Conservation (phyloP, 2,329 filamentous ascomycete genomes). For the Metarhizium guizhouense region DNA sequence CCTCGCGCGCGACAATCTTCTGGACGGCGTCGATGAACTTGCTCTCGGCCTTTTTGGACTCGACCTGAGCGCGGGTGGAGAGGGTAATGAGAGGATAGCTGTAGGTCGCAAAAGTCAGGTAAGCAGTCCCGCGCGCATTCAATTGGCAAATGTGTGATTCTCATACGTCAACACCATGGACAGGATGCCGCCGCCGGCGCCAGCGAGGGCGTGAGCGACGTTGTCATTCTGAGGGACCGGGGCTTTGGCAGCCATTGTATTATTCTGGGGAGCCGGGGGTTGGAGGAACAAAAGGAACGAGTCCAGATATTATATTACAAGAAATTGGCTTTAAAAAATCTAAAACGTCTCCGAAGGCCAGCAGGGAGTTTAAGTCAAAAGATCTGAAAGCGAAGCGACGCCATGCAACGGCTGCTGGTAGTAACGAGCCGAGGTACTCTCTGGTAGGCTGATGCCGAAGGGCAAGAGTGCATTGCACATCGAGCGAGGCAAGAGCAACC, state of each 20-base stretch:
- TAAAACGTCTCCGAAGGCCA: background rate
- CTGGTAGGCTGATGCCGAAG: conserved; percentile 2
- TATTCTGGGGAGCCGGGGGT: background rate
- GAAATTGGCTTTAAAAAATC: background rate
- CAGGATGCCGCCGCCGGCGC: conserved; percentile 84
- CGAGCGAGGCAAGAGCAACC: background rate
- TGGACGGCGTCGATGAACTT: conserved; percentile 75
- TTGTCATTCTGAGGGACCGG: conserved; percentile 85
- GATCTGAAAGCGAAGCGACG: background rate
- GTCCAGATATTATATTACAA: background rate
- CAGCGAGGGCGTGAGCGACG: conserved; percentile 88
- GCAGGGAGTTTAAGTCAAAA: background rate
- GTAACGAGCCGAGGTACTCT: conserved; percentile 4
- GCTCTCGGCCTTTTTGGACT: conserved; percentile 85
- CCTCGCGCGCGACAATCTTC: conserved; percentile 85
- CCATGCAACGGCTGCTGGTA: background rate
- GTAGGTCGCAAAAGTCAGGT: conserved; percentile 4
- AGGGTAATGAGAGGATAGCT: conserved; percentile 96
- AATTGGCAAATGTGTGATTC: background rate
- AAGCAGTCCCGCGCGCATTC: background rate
- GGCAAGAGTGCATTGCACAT: background rate
- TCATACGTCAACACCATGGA: conserved; percentile 88
- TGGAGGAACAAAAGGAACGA: background rate
- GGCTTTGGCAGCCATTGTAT: conserved; percentile 40
- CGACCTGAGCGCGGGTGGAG: conserved; percentile 94